Evolutionary conservation across 805 yeast species (phyloP).

Genomic region (Saccharomycopsis sp.): DNA sequence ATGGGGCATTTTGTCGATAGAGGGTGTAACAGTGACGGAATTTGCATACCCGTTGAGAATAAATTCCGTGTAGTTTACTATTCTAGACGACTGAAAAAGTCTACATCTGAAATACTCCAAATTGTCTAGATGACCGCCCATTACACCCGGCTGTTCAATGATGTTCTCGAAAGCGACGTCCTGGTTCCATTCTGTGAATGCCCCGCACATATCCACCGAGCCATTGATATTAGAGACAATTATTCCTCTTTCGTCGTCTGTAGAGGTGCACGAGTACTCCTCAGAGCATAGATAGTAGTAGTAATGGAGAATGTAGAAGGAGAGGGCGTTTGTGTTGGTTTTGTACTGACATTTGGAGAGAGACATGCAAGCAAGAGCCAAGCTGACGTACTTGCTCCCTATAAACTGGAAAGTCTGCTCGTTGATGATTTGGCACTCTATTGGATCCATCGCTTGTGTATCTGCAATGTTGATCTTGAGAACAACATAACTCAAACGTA

Average conservation of each 20-base stretch:
- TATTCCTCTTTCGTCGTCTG: conserved; percentile 6
- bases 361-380: conserved; percentile 7
- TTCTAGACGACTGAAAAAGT: not conserved
- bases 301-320: not conserved
- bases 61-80: not conserved
- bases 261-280: conserved; percentile 2
- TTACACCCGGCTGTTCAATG: not conserved
- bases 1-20: not conserved
- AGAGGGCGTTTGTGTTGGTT: conserved; percentile 1
- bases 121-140: not conserved
- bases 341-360: conserved; percentile 7
- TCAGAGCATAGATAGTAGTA: conserved; percentile 6
- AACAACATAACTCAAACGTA: conserved; percentile 7
- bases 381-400: conserved; percentile 6
- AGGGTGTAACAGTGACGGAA: not conserved
- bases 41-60: not conserved
- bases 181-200: not conserved
- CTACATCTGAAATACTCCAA: not conserved
- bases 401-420: conserved; percentile 4
- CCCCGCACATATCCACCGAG: not conserved
- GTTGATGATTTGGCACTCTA: conserved; percentile 5
- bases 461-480: conserved; percentile 4
- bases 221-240: not conserved
- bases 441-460: not conserved
- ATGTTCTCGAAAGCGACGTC: not conserved